Evolutionary conservation across 768 basidiomycete genomes (phyloP), one percentile per base, ranked within the genome.

Genomic region (Boletus subcaerulescens): DNA sequence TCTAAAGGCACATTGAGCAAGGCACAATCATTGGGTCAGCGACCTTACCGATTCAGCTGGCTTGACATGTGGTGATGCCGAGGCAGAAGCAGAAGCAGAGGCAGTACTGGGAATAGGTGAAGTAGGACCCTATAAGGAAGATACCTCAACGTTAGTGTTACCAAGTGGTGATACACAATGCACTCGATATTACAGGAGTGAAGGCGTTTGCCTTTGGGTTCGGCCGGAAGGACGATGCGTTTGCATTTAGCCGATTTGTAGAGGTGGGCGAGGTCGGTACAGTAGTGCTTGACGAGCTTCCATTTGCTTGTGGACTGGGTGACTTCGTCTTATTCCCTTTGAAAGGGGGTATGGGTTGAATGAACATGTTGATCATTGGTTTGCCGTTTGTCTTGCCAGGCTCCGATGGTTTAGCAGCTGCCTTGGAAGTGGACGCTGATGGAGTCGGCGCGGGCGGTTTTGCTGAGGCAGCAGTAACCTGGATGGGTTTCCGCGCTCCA

Each of bases 321-420:
- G 71, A 66, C 39, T 70, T 71, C 42, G 69, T 18, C 60, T 83
- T 84, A 46, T 58, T 71, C 52, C 92, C 88, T 65, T 85, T 87
- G 80, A 93, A 98, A 11, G 96, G 87, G 12, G 95, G 96, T 60
- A 98, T 98, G 32, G 86, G 63, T 62, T 91, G 90, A 55, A 98
- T 95, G 65, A 82, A 75, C 92, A 96, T 95, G 50, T 60, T 76
- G 60, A 86, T 80, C 8, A 71, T 61, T 1, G 76, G 69, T 57
- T 84, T 83, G 65, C 78, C 77, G 31, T 74, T 59, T 18, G 73
- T 56, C 17, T 79, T 61, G 26, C 71, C 65, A 2, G 71, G 48
- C 8, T 65, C 66, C 15, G 61, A 58, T 8, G 70, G 50, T 55
- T 73, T 77, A 14, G 68, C 47, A 22, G 60, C 40, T 12, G 65